phyloP scores from a whole-genome alignment of 2,329 filamentous ascomycete species.

The Penicillium corylophilum region DNA sequence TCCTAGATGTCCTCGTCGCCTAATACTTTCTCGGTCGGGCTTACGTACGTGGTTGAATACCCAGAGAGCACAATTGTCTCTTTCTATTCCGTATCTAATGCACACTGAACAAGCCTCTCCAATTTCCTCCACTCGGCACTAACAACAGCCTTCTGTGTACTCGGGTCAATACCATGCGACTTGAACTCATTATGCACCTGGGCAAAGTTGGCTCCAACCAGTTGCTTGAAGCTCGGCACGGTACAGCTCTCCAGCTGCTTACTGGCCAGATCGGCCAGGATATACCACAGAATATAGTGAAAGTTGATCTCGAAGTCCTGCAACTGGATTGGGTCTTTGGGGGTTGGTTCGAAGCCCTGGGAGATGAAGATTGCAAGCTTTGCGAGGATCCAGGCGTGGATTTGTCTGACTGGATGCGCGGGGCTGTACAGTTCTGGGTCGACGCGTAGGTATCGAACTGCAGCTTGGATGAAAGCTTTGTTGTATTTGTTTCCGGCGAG shows the following conservation, averaged over 20 bases:
- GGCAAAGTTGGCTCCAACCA: constrained; percentile 25
- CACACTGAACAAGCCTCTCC: constrained; percentile 34
- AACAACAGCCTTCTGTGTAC: constrained; percentile 22
- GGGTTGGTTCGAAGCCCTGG: constrained; percentile 21
- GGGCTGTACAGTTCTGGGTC: constrained; percentile 53
- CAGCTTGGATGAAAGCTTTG: constrained; percentile 52
- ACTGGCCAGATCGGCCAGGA: constrained; percentile 30
- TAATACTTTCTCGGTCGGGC: too few species aligned
- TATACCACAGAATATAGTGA: constrained; percentile 34
- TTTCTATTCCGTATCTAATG: constrained; percentile 25
- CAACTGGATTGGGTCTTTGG: constrained; percentile 17
- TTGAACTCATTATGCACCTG: constrained; percentile 30
- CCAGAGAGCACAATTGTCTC: neutral
- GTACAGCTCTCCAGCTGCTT: constrained; percentile 27
- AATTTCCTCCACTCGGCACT: constrained; percentile 52
- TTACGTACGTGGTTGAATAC: neutral
- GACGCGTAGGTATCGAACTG: constrained; percentile 52
- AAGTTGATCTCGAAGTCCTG: constrained; percentile 29
- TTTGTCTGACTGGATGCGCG: constrained; percentile 55
- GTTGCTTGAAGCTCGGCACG: constrained; percentile 31
- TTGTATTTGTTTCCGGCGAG: constrained; percentile 45
- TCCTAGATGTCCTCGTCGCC: too few species aligned
- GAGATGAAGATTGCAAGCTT: constrained; percentile 31
- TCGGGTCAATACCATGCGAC: constrained; percentile 27
- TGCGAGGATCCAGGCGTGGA: constrained; percentile 43